A percentile compares a stretch with the other conserved stretches of the same genome.
These are phyloP conservation scores for Coniochaeta sp. DNA, from an alignment of 2,329 filamentous ascomycete species.

Conservation along the genomic window DNA sequence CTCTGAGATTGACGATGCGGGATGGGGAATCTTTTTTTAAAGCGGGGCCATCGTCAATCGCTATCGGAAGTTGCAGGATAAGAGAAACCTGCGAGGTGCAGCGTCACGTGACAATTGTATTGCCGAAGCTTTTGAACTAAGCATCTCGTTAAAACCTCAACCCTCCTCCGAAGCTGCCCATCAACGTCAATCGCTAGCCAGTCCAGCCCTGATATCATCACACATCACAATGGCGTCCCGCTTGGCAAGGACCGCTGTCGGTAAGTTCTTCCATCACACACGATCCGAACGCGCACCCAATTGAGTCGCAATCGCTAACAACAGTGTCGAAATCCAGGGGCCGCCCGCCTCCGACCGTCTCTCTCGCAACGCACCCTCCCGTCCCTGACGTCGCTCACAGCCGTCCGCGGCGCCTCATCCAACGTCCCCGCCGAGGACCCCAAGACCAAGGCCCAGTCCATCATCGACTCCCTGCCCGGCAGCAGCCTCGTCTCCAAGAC, in stretches of 20 bases:
- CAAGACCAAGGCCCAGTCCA: conserved; percentile 93
- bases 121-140: conserved; percentile 22
- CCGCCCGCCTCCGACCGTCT: conserved; percentile 80
- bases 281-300: conserved; percentile 19
- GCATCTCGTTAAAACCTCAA: conserved; percentile 33
- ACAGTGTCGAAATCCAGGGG: conserved; percentile 50
- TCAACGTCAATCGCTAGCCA: conserved; percentile 29
- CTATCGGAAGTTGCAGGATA: neutral
- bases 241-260: conserved; percentile 89
- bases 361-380: conserved; percentile 69
- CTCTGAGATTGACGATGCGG: neutral
- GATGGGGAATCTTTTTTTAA: neutral
- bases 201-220: conserved; percentile 40
- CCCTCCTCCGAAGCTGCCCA: conserved; percentile 29
- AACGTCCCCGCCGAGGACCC: conserved; percentile 80
- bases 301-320: conserved; percentile 12
- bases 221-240: conserved; percentile 90
- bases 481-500: conserved; percentile 92
- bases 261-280: conserved; percentile 48
- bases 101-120: neutral
- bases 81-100: neutral
- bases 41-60: neutral
- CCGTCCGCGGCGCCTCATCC: conserved; percentile 54
- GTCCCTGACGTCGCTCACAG: conserved; percentile 61
- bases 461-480: conserved; percentile 88